Evolutionary conservation across 208 protist genomes (phyloP), one percentile per base, ranked within the genome.

Genomic region (Borovskyia barvae): DNA sequence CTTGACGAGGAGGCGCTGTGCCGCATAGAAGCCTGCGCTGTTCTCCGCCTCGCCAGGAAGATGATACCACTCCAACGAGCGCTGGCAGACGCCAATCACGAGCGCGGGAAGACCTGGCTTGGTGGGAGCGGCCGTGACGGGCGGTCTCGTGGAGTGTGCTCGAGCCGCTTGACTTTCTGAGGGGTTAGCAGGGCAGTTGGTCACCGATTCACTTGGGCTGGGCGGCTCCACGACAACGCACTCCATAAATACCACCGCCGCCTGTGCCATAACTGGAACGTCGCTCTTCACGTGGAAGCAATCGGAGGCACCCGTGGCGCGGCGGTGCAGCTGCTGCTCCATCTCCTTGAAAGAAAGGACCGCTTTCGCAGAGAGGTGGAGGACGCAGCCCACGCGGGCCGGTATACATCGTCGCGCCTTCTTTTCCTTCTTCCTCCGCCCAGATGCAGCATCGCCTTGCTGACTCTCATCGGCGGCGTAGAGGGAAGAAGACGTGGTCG

Each of bases 1-100:
- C 29, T 64, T 69, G 56, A 84, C 80, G 35, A 89, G 64, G 48
- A 82, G 80, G n/a, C 75, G 75, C 52, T 89, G 80, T 5, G 72
- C 48, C 25, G 76, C 76, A 50, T 86, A 88, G 19, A 87, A 74
- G 9, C 86, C 86, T n/a, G 90, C 57, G 53, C 86, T 90, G 72
- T 60, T n/a, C 20, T 57, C 36, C 22, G 77, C 77, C 60, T 88
- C 80, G 1, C 86, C 86, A 0, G 86, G 86, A n/a, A 93, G 66
- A 9, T 43, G 24, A 47, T 72, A 72, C 50, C 77, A 52, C 12
- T 77, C 60, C 5, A 93, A 65, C 1, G 67, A 64, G 2, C 54
- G 57, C 25, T 54, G 58, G 53, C 82, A 87, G 39, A 90, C 48
- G 1, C 86, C 86, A 12, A 93, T 35, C 25, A 90, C 86, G 0